Base-by-base conservation (phyloP, 2,329 filamentous ascomycete genomes). In the Escovopsis sp. region DNA sequence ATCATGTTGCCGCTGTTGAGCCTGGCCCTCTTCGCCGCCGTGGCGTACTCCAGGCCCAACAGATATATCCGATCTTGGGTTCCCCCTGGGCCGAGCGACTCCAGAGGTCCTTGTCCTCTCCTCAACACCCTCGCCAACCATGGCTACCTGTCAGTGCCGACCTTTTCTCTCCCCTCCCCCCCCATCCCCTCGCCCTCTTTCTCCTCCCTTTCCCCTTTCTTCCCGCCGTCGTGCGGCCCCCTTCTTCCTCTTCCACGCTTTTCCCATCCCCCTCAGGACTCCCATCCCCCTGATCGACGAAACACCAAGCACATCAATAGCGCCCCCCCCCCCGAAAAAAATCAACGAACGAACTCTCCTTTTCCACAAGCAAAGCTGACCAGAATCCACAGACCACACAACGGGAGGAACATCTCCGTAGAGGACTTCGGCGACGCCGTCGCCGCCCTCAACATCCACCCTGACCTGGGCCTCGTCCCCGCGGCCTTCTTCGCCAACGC, bases 121-220 rank as follows among this genome's bases (percentile, higher is more conserved):
- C 36, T 46, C 21, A 46, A 46, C 39, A 41, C 43, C 4, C 43
- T 46, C 27, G 44, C 44, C 27, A 41, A 45, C 36, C 28, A 31
- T 15, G 28, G 28, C 28, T 31, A 31, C 28, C 28, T 31, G 28
- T 31, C 15, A 11, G 28, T 39, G 43, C 41, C 37, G n/a, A n/a
- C n/a, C n/a, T n/a, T n/a, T n/a, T n/a, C 43, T 40, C 36, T 25
- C 21, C 21, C 21, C 21, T 21, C 19, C 19, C 19, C 19, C 9
- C 19, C 19, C n/a, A n/a, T n/a, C 19, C 19, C 19, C 19, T 21
- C 19, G 5, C 9, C 9, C 19, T 25, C 11, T 9, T 25, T 9
- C 4, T 35, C 45, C 35, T 40, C 33, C 5, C 11, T 30, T 11
- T 8, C 33, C n/a, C n/a, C n/a, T n/a, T n/a, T n/a, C n/a, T n/a